A percentile compares a stretch with the other conserved stretches of the same genome.
Conservation (phyloP, 495 filamentous ascomycete genomes). For the Penicillium coffeae region DNA sequence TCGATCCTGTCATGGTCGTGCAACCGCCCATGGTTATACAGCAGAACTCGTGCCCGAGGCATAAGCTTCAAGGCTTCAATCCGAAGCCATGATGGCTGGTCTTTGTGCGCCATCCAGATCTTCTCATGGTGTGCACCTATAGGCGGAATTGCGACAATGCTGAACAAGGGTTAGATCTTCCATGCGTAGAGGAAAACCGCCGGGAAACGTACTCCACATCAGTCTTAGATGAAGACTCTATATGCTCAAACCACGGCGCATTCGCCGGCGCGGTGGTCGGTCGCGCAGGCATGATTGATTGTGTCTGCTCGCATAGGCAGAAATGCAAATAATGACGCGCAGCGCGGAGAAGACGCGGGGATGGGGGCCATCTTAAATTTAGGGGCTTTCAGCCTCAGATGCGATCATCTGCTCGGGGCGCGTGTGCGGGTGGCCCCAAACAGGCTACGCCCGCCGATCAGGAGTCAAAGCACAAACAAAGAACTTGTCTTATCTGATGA, state of each 20-base stretch:
- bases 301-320: neutral
- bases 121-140: slow-evolving; percentile 39
- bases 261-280: slow-evolving; percentile 5
- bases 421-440: slow-evolving; percentile 9
- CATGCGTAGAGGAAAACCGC: slow-evolving; percentile 1
- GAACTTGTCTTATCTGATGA: neutral
- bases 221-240: slow-evolving; percentile 16
- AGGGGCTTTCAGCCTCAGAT: slow-evolving; percentile 18
- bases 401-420: slow-evolving; percentile 19
- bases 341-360: neutral
- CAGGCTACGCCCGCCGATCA: slow-evolving; percentile 15
- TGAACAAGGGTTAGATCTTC: slow-evolving; percentile 12
- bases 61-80: slow-evolving; percentile 23
- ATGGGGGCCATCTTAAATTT: slow-evolving; percentile 11
- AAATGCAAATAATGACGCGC: neutral
- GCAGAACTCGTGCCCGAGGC: slow-evolving; percentile 47
- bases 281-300: slow-evolving; percentile 7
- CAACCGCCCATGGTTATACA: slow-evolving; percentile 53
- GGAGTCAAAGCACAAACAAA: slow-evolving; percentile 15
- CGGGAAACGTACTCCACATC: slow-evolving; percentile 37
- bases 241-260: slow-evolving; percentile 16
- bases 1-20: slow-evolving; percentile 46
- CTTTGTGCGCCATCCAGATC: slow-evolving; percentile 28
- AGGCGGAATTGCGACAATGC: slow-evolving; percentile 42
- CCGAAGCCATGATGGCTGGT: slow-evolving; percentile 23